Evolutionary conservation across 129 eudicot species (phyloP), one percentile per base, ranked within the genome.

Genomic region (Ambrosia trifida): DNA sequence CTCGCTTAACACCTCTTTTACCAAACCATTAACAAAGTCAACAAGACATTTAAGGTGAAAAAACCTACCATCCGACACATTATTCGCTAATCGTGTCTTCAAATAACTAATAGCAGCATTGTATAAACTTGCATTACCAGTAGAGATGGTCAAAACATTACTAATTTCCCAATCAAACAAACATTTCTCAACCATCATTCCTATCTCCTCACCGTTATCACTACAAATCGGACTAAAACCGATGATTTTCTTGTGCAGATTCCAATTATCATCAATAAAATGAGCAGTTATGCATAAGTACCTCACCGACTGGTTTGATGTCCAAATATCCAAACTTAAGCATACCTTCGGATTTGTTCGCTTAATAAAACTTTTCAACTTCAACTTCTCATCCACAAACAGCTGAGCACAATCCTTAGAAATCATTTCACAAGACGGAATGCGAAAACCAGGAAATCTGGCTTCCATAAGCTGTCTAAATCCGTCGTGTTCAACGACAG

Each of bases 271-370:
- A 51, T 69, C 63, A 0, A 69, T 69, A 51, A 51, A 69, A 51
- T 69, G 63, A 69, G 63, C 73, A 51, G 62, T 51, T 17, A 69
- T 35, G 33, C 73, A 51, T 31, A 69, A 51, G 63, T 69, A 69
- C 9, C 51, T 51, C 63, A 51, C 63, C 0, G 50, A 51, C 19
- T 51, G 19, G 11, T 33, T 69, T 1, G 50, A 51, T 7, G 14
- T 69, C 63, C 73, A 69, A 4, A 32, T 33, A 50, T 69, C 17
- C 63, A 69, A 69, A 7, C 51, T 52, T 70, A 70, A 36, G 14
- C 65, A 70, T 35, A 70, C 52, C 24, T 10, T 70, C 19, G 14
- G 51, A 0, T 53, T 40, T 36, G 65, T 70, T 69, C 2, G 36
- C 31, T 70, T 56, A 6, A 40, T 24, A 13, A 40, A 36, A 53